A percentile compares a stretch with the other conserved stretches of the same genome.
Evolutionary conservation across 345 rosid species (phyloP).

Genomic region (Sonneratia caseolaris): DNA sequence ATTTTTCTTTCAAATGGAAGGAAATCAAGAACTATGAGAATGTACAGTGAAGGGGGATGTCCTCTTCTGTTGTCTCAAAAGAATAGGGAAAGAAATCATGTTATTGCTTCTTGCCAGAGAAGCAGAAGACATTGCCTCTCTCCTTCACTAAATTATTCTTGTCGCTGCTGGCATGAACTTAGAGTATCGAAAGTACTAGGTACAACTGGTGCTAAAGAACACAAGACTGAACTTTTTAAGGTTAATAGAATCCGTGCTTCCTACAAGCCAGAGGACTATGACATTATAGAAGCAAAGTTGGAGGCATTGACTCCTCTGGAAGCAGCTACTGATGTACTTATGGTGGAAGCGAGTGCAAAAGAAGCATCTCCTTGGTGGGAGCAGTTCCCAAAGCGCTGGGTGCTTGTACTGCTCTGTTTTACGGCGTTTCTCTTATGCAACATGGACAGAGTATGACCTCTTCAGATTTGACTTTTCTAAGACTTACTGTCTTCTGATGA

Average conservation of each 20-base stretch:
- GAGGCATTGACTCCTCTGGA: conserved; percentile 44
- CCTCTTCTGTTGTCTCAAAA: conserved; percentile 13
- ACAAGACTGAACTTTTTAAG: conserved; percentile 14
- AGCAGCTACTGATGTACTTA: conserved; percentile 42
- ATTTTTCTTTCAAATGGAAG: conserved; percentile 17
- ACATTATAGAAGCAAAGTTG: conserved; percentile 39
- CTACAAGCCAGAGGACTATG: conserved; percentile 81
- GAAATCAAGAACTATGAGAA: conserved; percentile 11
- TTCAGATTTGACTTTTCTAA: conserved; percentile 3
- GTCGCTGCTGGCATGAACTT: conserved; percentile 18
- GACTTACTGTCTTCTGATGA: background rate
- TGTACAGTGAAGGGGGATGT: conserved; percentile 17
- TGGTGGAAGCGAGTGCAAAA: conserved; percentile 36
- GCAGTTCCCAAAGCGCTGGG: conserved; percentile 71
- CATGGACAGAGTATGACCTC: conserved; percentile 84
- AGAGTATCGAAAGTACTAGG: conserved; percentile 12
- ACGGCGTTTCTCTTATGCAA: conserved; percentile 78
- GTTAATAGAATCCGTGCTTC: conserved; percentile 32
- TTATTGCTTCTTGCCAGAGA: conserved; percentile 9
- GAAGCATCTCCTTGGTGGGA: conserved; percentile 66
- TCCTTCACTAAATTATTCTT: conserved; percentile 15
- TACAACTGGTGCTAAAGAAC: conserved; percentile 8
- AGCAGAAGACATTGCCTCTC: conserved; percentile 23
- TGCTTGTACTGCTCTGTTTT: conserved; percentile 81
- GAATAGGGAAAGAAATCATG: conserved; percentile 18